Conservation (phyloP, 2,329 filamentous ascomycete genomes). For the Aaosphaeria arxii region DNA sequence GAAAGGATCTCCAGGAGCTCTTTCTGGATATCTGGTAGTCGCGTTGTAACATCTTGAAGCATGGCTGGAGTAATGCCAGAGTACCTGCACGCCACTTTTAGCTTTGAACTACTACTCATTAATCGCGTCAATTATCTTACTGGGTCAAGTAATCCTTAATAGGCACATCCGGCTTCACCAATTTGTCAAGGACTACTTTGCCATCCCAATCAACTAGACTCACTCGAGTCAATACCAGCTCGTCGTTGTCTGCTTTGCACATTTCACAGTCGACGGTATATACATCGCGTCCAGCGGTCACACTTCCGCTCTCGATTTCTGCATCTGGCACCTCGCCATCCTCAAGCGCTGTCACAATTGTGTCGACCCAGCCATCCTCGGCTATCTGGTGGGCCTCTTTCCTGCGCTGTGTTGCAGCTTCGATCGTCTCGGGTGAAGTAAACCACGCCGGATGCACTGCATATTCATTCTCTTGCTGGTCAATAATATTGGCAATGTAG, state of each 20-base stretch:
- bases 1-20: conserved; percentile 71
- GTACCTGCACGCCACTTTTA: conserved; percentile 45
- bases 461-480: conserved; percentile 81
- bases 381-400: conserved; percentile 48
- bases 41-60: conserved; percentile 80
- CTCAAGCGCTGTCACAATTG: conserved; percentile 62
- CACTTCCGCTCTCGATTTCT: conserved; percentile 74
- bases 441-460: conserved; percentile 77
- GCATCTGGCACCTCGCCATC: conserved; percentile 66
- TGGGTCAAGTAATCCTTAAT: conserved; percentile 90
- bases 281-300: conserved; percentile 77
- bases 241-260: conserved; percentile 80
- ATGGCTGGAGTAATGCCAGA: conserved; percentile 90
- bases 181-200: conserved; percentile 76
- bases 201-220: conserved; percentile 87
- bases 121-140: conserved; percentile 19
- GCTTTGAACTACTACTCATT: background rate
- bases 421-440: conserved; percentile 53
- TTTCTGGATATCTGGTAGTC: conserved; percentile 75
- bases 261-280: conserved; percentile 94
- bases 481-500: conserved; percentile 68
- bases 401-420: conserved; percentile 52
- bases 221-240: conserved; percentile 83
- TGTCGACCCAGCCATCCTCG: conserved; percentile 78
- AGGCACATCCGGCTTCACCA: conserved; percentile 86